Evolutionary conservation across 805 yeast species (phyloP).

Genomic region (Wickerhamomyces hampshirensis): DNA sequence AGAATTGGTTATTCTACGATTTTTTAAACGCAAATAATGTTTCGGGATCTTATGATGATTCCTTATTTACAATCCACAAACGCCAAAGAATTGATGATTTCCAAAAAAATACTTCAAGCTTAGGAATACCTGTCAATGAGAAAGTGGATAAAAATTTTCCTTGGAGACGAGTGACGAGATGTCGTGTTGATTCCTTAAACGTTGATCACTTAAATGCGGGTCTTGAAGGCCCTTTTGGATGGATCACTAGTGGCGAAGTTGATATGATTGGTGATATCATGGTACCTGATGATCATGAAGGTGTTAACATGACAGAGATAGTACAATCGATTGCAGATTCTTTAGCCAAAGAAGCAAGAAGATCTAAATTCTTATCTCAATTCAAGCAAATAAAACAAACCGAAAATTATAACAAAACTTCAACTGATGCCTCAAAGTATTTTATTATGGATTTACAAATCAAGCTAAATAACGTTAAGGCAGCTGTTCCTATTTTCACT

Average conservation of each 20-base stretch:
- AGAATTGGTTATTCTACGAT: constrained; percentile 93
- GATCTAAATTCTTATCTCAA: constrained; percentile 25
- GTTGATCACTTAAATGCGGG: constrained; percentile 90
- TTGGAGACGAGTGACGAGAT: constrained; percentile 65
- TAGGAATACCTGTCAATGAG: constrained; percentile 4
- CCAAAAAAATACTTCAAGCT: constrained; percentile 19
- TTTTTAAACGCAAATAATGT: constrained; percentile 76
- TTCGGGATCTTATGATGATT: constrained; percentile 90
- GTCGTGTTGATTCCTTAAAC: constrained; percentile 79
- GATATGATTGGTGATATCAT: constrained; percentile 90
- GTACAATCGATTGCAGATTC: constrained; percentile 42
- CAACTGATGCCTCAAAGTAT: constrained; percentile 39
- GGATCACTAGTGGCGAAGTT: constrained; percentile 91
- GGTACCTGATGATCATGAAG: constrained; percentile 60
- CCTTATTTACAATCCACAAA: constrained; percentile 87
- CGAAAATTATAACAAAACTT: constrained; percentile 15
- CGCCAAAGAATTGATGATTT: constrained; percentile 56
- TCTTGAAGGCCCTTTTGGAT: constrained; percentile 91
- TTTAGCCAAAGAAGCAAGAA: constrained; percentile 43
- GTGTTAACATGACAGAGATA: constrained; percentile 43
- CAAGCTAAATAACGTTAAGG: constrained; percentile 79
- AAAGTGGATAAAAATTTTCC: constrained; percentile 15
- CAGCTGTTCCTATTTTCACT: constrained; percentile 82
- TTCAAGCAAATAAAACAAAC: constrained; percentile 12
- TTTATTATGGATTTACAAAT: constrained; percentile 78